Evolutionary conservation across 2,329 filamentous ascomycete species (phyloP).

Genomic region (Ophiocordyceps robertsii): DNA sequence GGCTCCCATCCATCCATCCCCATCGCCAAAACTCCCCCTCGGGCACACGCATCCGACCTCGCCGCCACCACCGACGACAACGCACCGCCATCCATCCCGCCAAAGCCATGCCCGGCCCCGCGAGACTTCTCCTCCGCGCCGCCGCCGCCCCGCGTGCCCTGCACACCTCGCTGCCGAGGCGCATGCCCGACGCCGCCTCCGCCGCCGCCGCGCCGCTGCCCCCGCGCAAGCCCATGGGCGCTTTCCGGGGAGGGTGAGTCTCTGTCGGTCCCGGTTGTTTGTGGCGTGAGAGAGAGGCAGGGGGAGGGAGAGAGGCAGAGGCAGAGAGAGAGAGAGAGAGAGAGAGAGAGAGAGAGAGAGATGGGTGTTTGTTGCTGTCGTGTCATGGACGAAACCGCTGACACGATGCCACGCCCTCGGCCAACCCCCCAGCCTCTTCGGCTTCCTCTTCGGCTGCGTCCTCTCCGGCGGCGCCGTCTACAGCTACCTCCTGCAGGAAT

Average conservation of each 20-base stretch:
- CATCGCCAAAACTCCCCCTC: background rate
- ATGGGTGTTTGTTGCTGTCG: too few species aligned
- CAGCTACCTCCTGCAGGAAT: constrained; percentile 87
- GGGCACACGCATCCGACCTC: too few species aligned
- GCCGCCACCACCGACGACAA: too few species aligned
- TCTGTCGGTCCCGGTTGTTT: background rate
- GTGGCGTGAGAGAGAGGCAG: too few species aligned
- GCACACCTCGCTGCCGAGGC: constrained; percentile 32
- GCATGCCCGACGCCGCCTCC: constrained; percentile 22
- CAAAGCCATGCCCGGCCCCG: background rate
- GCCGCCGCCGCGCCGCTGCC: constrained; percentile 27
- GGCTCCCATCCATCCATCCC: background rate
- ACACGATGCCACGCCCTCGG: background rate
- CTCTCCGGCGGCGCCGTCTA: constrained; percentile 72
- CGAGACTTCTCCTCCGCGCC: background rate
- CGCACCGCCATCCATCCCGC: background rate
- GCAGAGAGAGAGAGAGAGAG: background rate
- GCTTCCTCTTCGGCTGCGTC: constrained; percentile 77
- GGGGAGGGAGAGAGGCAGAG: too few species aligned
- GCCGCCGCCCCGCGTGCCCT: constrained; percentile 25
- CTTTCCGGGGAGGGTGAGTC: constrained; percentile 47
- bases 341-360: background rate
- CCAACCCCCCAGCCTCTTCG: constrained; percentile 54
- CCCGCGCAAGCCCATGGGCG: constrained; percentile 44
- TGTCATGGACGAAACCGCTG: background rate